Conservation (phyloP, 2,329 filamentous ascomycete species). For the Teratosphaeriaceae sp. region DNA sequence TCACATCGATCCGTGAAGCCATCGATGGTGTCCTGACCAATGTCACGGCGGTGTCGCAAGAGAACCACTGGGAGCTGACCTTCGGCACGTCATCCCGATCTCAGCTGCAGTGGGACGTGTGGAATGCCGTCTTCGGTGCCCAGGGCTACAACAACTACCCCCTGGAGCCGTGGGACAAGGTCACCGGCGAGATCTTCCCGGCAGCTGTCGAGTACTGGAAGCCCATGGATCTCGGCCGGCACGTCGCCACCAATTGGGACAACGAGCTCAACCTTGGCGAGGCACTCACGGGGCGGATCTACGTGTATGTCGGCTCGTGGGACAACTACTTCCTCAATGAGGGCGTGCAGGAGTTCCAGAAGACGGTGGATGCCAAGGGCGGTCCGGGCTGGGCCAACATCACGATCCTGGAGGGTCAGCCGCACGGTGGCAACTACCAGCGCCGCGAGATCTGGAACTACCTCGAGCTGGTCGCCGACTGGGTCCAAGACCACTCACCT, state of each 20-base stretch:
- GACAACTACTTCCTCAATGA: constrained; percentile 34
- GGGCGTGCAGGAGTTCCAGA: constrained; percentile 31
- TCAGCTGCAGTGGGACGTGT: constrained; percentile 32
- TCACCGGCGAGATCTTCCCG: constrained; percentile 33
- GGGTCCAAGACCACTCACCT: constrained; percentile 29
- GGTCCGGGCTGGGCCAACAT: constrained; percentile 33
- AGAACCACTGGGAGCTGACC: constrained; percentile 35
- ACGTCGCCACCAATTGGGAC: constrained; percentile 30
- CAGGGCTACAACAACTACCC: constrained; percentile 34
- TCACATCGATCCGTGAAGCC: constrained; percentile 27
- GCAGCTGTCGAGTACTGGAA: constrained; percentile 33
- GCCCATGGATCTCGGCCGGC: constrained; percentile 29
- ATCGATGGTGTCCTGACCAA: constrained; percentile 24
- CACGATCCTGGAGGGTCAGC: constrained; percentile 25
- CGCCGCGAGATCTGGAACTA: constrained; percentile 27
- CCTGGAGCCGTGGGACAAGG: constrained; percentile 34
- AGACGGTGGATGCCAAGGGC: constrained; percentile 25
- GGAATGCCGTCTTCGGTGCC: constrained; percentile 32
- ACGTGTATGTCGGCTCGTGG: constrained; percentile 30
- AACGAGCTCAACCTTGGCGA: constrained; percentile 27
- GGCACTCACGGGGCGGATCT: constrained; percentile 27
- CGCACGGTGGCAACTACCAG: constrained; percentile 32
- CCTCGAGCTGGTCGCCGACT: constrained; percentile 27
- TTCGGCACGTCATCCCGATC: constrained; percentile 31
- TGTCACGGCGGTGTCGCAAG: constrained; percentile 23